Evolutionary conservation across 2,329 filamentous ascomycete genomes (phyloP).

Genomic region (Trichothecium sympodiale): DNA sequence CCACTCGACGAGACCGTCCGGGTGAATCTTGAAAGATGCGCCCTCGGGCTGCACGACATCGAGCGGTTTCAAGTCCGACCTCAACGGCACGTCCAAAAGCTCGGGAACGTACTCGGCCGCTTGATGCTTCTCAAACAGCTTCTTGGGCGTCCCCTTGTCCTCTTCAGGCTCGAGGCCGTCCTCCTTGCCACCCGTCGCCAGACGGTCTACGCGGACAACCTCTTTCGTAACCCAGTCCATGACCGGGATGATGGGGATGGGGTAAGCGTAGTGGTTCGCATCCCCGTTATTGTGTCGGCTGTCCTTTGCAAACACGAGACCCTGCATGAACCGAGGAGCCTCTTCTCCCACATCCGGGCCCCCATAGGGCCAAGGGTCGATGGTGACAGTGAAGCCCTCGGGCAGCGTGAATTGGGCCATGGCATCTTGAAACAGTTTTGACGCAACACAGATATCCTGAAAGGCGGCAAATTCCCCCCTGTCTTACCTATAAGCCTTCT

Average conservation of each 20-base stretch:
- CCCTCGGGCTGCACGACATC: constrained; percentile 62
- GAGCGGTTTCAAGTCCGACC: constrained; percentile 54
- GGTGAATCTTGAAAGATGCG: constrained; percentile 48
- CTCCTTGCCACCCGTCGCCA: constrained; percentile 34
- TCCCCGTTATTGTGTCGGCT: constrained; percentile 33
- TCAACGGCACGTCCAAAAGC: constrained; percentile 32
- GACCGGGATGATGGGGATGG: constrained; percentile 46
- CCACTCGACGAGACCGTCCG: constrained; percentile 42
- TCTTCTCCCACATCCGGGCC: constrained; percentile 27
- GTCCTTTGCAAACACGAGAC: constrained; percentile 36
- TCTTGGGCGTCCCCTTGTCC: constrained; percentile 21
- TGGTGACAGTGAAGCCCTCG: constrained; percentile 28
- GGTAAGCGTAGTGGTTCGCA: constrained; percentile 52
- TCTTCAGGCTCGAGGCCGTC: constrained; percentile 32
- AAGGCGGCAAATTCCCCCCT: constrained; percentile 29
- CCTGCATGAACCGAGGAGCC: constrained; percentile 34
- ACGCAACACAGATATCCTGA: constrained; percentile 27
- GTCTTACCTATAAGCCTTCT: neutral
- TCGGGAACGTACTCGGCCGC: constrained; percentile 38
- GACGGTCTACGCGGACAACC: constrained; percentile 45
- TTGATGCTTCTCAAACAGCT: constrained; percentile 29
- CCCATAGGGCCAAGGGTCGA: constrained; percentile 59
- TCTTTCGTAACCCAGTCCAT: constrained; percentile 45
- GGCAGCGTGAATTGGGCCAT: constrained; percentile 35
- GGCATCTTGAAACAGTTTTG: constrained; percentile 33